Evolutionary conservation across 2,329 filamentous ascomycete species (phyloP).

Genomic region (Fusarium sp.): DNA sequence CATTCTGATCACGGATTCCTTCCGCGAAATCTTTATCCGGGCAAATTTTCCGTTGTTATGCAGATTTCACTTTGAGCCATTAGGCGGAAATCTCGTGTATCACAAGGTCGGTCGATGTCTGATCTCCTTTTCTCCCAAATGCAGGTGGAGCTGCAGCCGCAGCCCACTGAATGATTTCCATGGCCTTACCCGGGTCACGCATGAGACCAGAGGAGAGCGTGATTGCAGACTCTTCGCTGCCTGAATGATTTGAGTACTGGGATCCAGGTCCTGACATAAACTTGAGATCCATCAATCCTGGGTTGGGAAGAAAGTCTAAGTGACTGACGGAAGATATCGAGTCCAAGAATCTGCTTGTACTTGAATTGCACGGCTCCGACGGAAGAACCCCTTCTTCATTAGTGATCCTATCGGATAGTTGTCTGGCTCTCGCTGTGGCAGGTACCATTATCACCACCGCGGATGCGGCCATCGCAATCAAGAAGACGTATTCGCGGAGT

Average conservation of each 20-base stretch:
- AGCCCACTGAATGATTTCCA: conserved; percentile 28
- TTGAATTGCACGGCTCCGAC: background rate
- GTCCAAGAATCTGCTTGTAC: conserved; percentile 10
- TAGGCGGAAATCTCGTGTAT: conserved; percentile 2
- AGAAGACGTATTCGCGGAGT: conserved; percentile 19
- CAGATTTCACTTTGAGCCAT: conserved; percentile 1
- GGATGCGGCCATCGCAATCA: conserved; percentile 15
- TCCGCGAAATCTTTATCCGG: background rate
- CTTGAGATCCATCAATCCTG: conserved; percentile 19
- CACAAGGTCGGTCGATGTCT: background rate
- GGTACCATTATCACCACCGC: conserved; percentile 19
- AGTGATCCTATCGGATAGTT: background rate
- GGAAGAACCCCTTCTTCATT: conserved; percentile 14
- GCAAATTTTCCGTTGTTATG: background rate
- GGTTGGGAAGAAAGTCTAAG: conserved; percentile 6
- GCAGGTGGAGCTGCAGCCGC: background rate
- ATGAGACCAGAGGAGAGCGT: conserved; percentile 16
- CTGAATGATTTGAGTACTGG: conserved; percentile 8
- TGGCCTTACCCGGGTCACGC: conserved; percentile 6
- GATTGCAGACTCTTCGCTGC: conserved; percentile 18
- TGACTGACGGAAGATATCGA: conserved; percentile 9
- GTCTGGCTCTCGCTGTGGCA: background rate
- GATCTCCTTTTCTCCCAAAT: conserved; percentile 8
- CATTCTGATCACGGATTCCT: background rate
- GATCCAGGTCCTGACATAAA: conserved; percentile 28